These are phyloP conservation scores for Crucihimalaya himalaica DNA, from an alignment of 345 rosid genomes.

Conservation along the genomic window DNA sequence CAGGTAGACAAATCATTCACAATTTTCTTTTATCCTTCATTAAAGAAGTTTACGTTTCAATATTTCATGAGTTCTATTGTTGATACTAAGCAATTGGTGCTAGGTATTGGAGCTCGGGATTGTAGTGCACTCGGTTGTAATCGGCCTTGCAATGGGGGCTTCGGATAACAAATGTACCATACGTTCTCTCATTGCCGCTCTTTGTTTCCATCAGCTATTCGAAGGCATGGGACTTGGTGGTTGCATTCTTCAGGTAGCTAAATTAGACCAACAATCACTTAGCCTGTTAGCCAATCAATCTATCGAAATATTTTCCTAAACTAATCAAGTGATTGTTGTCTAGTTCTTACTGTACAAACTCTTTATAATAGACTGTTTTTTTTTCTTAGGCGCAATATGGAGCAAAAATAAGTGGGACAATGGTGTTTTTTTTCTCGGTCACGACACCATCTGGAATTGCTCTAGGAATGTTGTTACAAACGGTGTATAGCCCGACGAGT, in stretches of 20 bases:
- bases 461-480: conserved; percentile 45
- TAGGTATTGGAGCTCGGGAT: conserved; percentile 39
- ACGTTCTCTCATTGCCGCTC: conserved; percentile 33
- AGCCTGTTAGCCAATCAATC: not conserved
- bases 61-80: not conserved
- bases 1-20: conserved; percentile 1
- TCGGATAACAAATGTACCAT: conserved; percentile 39
- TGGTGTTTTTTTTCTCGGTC: conserved; percentile 49
- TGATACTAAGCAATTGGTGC: not conserved
- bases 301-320: not conserved
- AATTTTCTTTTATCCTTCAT: no score
- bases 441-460: conserved; percentile 53
- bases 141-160: conserved; percentile 39
- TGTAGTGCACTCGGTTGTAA: conserved; percentile 39
- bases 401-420: conserved; percentile 23
- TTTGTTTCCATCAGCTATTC: conserved; percentile 38
- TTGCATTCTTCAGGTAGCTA: conserved; percentile 32
- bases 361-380: not conserved
- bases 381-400: conserved; percentile 46
- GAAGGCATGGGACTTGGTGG: conserved; percentile 40
- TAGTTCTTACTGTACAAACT: not conserved
- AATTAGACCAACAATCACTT: not conserved
- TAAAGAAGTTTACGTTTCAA: no score
- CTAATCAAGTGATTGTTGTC: not conserved
- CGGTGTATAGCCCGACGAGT: conserved; percentile 38